Evolutionary conservation across 2,329 filamentous ascomycete genomes (phyloP), one percentile per base, ranked within the genome.

Genomic region (Clarireedia monteithiana): DNA sequence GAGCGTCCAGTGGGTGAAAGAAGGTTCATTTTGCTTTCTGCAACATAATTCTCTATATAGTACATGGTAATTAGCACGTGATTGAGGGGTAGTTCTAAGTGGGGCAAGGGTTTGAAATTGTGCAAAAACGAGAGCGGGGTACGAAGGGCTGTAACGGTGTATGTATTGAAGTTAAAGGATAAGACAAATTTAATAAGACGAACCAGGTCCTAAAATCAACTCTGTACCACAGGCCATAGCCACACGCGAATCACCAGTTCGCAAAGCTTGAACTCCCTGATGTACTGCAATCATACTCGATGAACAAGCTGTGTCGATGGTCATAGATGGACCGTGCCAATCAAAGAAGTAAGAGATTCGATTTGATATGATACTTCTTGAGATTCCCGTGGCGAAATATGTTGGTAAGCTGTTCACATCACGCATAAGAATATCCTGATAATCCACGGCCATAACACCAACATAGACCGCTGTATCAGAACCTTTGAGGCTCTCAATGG

Each of bases 231-330:
- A 7, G 71, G 69, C 3, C 81, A 69, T 23, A 6, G 61, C 75
- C 27, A 75, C 57, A 2, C 69, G 69, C 0, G 72, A 70, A 44
- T 80, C 75, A 0, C 74, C 72, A 23, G 60, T 68, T 2, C 73
- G 68, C 0, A 83, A 66, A 20, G 72, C 75, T 53, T 80, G 75
- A 7, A 73, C 74, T 1, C 77, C 80, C 38, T 77, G 69, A 61
- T 83, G 78, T 1, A 83, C 68, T 0, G 76, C 75, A 4, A 81
- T 74, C 7, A 83, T 68, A 47, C 76, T 78, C 3, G 75, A 75
- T 24, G 78, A 81, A 64, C 81, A 84, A 17, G 77, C 81, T 0
- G 80, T 83, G 52, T 83, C 79, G 7, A 83, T 67, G 0, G 77
- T 81, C 66, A 81, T 73, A 59, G 76, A 80, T 2, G 79, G 76